Base-by-base conservation (phyloP, 768 basidiomycete genomes). In the Sarcomyxa edulis region DNA sequence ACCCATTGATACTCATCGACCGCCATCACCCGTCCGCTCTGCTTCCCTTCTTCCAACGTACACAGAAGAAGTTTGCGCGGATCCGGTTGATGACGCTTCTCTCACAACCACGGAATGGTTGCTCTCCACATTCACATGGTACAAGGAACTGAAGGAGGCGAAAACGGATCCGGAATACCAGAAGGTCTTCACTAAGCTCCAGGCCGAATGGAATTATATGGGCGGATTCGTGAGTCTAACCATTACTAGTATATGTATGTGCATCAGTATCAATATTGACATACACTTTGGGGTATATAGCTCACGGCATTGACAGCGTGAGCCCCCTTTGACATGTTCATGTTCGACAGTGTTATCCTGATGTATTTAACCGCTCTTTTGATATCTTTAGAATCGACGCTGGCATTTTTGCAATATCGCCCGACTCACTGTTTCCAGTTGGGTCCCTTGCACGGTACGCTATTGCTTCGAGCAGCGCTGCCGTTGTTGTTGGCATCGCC, bases 401-500 rank as follows among this genome's bases (percentile, higher is more conserved):
- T 0, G 75, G 76, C 3, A 73, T 86, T 2, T 84, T 86, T 29
- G 72, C 81, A 2, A 77, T 85, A 42, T 67, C 72, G 0, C 62
- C 72, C 0, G 74, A 60, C 36, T 62, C 74, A 1, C 45, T 78
- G 1, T 80, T 84, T 55, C 45, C 44, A 0, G 62, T 86, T 22
- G 61, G 69, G 30, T 47, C 58, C 1, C 53, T 74, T 16, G 71
- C 81, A 3, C 60, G 61, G 22, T 59, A 59, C 30, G 70, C 77
- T 0, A 71, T 86, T 16, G 76, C 78, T 1, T 59, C 77, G 1
- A 77, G 75, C 18, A 74, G 73, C 24, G 60, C 80, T 11, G 62
- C 76, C 5, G 77, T 82, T 0, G 83, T 78, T 0, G 64, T 86
- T 12, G 85, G 84, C 2, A 71, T 85, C 35, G 60, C 73, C 5